These are phyloP conservation scores for Rosa lucieae DNA, from an alignment of 306 rosid genomes.

Conservation along the genomic window DNA sequence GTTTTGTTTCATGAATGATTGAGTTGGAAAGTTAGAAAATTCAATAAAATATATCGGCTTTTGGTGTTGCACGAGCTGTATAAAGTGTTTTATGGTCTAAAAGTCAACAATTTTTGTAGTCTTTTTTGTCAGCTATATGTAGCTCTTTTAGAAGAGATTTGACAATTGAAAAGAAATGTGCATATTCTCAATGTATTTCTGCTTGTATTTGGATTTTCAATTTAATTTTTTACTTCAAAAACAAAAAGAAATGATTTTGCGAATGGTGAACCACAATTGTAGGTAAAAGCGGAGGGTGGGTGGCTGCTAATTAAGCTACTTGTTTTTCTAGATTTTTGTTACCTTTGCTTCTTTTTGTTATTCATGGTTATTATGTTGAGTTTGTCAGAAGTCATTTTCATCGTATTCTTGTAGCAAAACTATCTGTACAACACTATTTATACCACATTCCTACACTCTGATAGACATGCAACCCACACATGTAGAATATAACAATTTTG, in stretches of 20 bases:
- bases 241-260: background rate
- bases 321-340: background rate
- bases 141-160: background rate
- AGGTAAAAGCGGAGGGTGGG: background rate
- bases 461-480: background rate
- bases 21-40: background rate
- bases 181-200: background rate
- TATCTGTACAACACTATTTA: background rate
- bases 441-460: background rate
- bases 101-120: too few relatives aligned
- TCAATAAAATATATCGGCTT: background rate
- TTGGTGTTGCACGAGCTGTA: too few relatives aligned
- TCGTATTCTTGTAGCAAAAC: background rate
- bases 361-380: background rate
- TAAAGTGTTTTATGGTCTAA: too few relatives aligned
- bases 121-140: too few relatives aligned
- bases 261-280: background rate
- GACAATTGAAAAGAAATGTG: background rate
- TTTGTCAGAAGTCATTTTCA: background rate
- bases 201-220: background rate
- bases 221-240: background rate
- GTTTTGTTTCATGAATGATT: background rate
- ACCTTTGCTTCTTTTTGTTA: background rate
- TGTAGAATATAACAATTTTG: background rate
- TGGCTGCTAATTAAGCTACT: background rate